Evolutionary conservation across 371 early-diverging fungal species (phyloP).

Genomic region (Circinella minor): DNA sequence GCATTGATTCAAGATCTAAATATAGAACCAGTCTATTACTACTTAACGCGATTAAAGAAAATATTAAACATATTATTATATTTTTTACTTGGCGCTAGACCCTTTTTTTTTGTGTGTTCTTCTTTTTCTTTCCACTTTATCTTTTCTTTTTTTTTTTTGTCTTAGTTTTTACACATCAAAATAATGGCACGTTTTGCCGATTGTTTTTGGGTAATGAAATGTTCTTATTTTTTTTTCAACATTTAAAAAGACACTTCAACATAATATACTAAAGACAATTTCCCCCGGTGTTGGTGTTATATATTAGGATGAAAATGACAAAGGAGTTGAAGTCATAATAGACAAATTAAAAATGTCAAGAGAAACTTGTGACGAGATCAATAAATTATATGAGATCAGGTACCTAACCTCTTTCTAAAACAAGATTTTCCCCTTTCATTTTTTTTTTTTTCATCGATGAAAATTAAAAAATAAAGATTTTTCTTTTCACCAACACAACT

Average conservation of each 20-base stretch:
- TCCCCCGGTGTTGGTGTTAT: not conserved
- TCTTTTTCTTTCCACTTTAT: too few relatives aligned
- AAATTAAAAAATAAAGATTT: too few relatives aligned
- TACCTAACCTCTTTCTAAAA: not conserved
- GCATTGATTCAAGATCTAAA: too few relatives aligned
- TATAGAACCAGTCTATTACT: too few relatives aligned
- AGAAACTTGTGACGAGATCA: slow-evolving; percentile 1
- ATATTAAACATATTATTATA: too few relatives aligned
- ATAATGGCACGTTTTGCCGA: slow-evolving; percentile 4
- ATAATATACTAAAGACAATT: not conserved
- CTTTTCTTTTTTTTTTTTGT: too few relatives aligned
- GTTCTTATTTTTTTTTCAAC: too few relatives aligned
- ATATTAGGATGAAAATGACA: slow-evolving; percentile 7
- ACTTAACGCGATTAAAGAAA: too few relatives aligned
- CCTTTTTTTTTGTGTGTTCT: too few relatives aligned
- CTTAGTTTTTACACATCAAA: too few relatives aligned
- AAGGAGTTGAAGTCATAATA: not conserved
- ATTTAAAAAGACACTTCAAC: too few relatives aligned
- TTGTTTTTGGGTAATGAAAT: not conserved
- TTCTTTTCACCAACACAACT: not conserved
- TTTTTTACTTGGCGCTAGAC: too few relatives aligned
- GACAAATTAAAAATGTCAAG: not conserved
- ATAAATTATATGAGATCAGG: not conserved
- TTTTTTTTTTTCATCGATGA: not conserved
- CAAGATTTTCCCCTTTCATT: not conserved